Evolutionary conservation across 2,329 filamentous ascomycete genomes (phyloP).

Genomic region (Penicillium aurantiogriseum): DNA sequence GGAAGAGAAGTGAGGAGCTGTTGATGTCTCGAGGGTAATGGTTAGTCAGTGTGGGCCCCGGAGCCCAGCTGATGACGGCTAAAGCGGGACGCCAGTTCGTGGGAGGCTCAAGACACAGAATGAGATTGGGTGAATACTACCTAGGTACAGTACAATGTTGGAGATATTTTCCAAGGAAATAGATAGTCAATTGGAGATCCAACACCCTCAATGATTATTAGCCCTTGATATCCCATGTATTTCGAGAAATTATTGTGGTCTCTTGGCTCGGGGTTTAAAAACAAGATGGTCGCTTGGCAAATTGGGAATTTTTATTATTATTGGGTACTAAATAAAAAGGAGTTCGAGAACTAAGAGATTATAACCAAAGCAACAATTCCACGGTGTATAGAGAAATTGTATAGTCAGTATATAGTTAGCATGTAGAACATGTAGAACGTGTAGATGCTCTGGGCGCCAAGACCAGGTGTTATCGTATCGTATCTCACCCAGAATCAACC

Average conservation of each 20-base stretch:
- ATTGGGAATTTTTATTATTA: not conserved
- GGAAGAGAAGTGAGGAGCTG: constrained; percentile 1
- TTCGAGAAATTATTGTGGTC: not conserved
- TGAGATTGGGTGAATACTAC: not conserved
- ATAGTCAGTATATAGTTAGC: not conserved
- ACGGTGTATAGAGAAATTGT: not conserved
- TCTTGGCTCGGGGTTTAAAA: not conserved
- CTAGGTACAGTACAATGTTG: not conserved
- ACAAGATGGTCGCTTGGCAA: not conserved
- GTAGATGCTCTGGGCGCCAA: constrained; percentile 1
- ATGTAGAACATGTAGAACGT: not conserved
- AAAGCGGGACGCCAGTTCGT: constrained; percentile 20
- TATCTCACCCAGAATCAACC: not conserved
- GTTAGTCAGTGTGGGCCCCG: constrained; percentile 29
- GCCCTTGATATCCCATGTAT: not conserved
- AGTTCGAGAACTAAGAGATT: not conserved
- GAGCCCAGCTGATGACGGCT: constrained; percentile 18
- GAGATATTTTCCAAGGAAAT: not conserved
- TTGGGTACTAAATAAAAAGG: no score
- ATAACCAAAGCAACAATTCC: not conserved
- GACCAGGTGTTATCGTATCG: constrained; percentile 5
- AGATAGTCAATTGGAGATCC: not conserved
- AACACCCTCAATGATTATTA: not conserved
- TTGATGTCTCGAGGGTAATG: constrained; percentile 14
- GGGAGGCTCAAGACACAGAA: constrained; percentile 1